Base-by-base conservation (phyloP, 139 green algal genomes). In the Tetradesmus lagerheimii region DNA sequence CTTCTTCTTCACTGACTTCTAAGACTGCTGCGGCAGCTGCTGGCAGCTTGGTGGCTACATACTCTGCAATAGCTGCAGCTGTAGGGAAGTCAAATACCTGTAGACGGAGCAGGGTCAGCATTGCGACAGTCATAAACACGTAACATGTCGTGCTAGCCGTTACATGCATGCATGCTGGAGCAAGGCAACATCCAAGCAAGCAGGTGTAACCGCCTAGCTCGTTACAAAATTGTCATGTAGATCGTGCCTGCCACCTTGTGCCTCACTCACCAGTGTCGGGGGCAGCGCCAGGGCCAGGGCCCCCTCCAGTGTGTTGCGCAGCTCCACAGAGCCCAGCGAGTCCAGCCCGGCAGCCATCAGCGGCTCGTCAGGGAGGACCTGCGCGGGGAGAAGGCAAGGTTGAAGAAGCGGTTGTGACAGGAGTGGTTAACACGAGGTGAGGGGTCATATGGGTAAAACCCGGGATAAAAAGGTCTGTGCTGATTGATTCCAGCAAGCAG, bases 341-440 rank as follows among this genome's bases (percentile, higher is more conserved):
- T 98, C 96, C 66, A 98, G 79, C 1, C 96, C 96, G 8, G 94
- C 92, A 18, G 91, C 94, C 95, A 98, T 97, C 34, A 98, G 93
- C 4, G 96, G 96, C 62, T 96, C 92, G n/a, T 96, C 91, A 75
- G 41, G 34, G 0, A 76, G 34, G 15, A 93, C 92, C 39, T 77
- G 43, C 29, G 64, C 20, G 45, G 95, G 47, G 95, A 81, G 47
- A 82, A 50, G 0, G 23, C 31, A 31, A 74, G 25, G 16, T 39
- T 9, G 29, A 9, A 35, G 12, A n/a, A n/a, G n/a, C n/a, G n/a
- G n/a, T n/a, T n/a, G n/a, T n/a, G n/a, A n/a, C n/a, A n/a, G n/a
- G n/a, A n/a, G n/a, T n/a, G n/a, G n/a, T n/a, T n/a, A n/a, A n/a
- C n/a, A n/a, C n/a, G n/a, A n/a, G n/a, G n/a, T n/a, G n/a, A n/a